phyloP scores from a whole-genome alignment of 805 yeast species.

The Yarrowia sp. region DNA sequence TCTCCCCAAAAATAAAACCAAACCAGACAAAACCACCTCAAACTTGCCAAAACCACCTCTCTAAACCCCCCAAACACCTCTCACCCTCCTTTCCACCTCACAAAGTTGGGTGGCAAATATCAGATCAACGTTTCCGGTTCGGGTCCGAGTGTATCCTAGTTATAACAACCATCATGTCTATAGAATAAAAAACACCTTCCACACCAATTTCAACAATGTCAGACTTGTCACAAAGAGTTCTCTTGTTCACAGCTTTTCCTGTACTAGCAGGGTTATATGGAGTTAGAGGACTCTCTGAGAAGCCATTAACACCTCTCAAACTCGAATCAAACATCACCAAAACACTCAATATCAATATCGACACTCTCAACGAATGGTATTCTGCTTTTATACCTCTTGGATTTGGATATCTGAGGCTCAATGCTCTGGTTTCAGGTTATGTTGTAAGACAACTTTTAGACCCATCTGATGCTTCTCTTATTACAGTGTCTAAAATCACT shows the following conservation, averaged over 20 bases:
- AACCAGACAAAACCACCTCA: no score
- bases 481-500: background rate
- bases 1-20: no score
- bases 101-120: background rate
- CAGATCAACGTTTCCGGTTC: background rate
- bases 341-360: background rate
- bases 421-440: background rate
- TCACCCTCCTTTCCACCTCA: background rate
- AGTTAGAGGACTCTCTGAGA: background rate
- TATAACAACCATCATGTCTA: background rate
- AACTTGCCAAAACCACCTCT: no score
- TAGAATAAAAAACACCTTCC: background rate
- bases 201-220: background rate
- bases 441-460: no score
- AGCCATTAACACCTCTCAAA: background rate
- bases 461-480: background rate
- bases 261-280: background rate
- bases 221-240: background rate
- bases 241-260: background rate
- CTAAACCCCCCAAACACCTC: no score
- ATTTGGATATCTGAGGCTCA: background rate
- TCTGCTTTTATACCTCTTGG: background rate
- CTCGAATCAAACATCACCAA: background rate
- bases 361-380: background rate
- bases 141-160: background rate